Base-by-base conservation (phyloP, 257 asterid species). In the Penstemon davidsonii region DNA sequence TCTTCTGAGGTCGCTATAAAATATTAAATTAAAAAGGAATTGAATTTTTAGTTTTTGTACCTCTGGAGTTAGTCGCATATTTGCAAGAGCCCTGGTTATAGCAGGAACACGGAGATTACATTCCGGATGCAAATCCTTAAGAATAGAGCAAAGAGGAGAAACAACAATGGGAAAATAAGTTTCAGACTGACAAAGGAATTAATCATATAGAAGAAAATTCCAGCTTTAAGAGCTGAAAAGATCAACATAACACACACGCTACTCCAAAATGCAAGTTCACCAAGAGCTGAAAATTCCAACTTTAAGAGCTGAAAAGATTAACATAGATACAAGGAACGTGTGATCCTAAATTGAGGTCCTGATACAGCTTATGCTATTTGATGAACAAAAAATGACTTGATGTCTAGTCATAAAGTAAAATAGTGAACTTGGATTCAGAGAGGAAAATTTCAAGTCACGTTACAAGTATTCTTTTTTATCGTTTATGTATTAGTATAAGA, bases 91-190 rank as follows among this genome's bases (percentile, higher is more conserved):
- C 78, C 57, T 73, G 52, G 76, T 58, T 57, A 92, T 92, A 63
- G 98, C 95, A 58, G 97, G 95, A 80, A 92, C 95, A 75, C 98
- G 83, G 39, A 86, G 80, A 73, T 87, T 90, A 82, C 97, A 90
- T 79, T 92, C 98, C 59, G 98, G 98, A 71, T 92, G 98, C 6
- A 85, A 63, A 44, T 70, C 90, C 98, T 92, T 77, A 62, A 62
- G 64, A 19, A 44, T 52, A 71, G 59, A 60, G 60, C 49, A 60
- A 60, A 54, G 49, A 25, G 60, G 18, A 47, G 60, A 62, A 51
- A 1, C 40, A 55, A 43, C 63, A 62, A 19, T 33, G 4, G 7
- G 4, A 13, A 46, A 73, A 54, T 49, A 49, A 5, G 36, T 15
- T 37, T 53, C 55, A 60, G 8, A 58, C n/a, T 40, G 40, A 58